phyloP scores from a whole-genome alignment of 2,329 filamentous ascomycete genomes.

The Pseudogymnoascus verrucosus region DNA sequence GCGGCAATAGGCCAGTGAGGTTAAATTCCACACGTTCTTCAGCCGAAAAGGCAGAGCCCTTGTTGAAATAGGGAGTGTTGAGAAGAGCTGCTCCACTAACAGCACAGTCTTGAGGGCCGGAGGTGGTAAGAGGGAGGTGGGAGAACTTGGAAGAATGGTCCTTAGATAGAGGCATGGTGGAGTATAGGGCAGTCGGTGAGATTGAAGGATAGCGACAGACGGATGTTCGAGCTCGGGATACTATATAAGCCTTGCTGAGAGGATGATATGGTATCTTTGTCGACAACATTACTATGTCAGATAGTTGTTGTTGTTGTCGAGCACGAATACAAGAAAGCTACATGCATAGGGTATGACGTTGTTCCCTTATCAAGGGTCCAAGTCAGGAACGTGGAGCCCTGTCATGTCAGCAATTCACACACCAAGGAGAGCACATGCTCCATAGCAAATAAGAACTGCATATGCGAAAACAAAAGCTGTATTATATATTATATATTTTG shows the following conservation, averaged over 20 bases:
- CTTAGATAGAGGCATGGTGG: conserved; percentile 19
- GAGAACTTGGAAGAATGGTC: conserved; percentile 32
- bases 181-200: background rate
- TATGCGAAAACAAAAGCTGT: background rate
- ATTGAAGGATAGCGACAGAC: background rate
- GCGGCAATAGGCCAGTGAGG: conserved; percentile 65
- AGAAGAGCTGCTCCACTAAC: conserved; percentile 48
- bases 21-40: conserved; percentile 63
- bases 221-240: background rate
- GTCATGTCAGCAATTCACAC: background rate
- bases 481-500: background rate
- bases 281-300: background rate
- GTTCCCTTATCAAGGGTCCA: background rate
- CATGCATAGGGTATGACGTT: background rate
- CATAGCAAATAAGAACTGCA: background rate
- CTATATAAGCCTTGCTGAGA: background rate
- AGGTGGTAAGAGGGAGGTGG: conserved; percentile 40
- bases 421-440: background rate
- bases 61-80: conserved; percentile 66
- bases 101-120: conserved; percentile 42
- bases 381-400: background rate
- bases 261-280: background rate
- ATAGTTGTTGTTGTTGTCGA: background rate
- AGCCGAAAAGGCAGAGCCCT: conserved; percentile 68
- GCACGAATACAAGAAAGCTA: background rate